Evolutionary conservation across 176 grass and related monocot genomes (phyloP).

Genomic region (Triticum urartu): DNA sequence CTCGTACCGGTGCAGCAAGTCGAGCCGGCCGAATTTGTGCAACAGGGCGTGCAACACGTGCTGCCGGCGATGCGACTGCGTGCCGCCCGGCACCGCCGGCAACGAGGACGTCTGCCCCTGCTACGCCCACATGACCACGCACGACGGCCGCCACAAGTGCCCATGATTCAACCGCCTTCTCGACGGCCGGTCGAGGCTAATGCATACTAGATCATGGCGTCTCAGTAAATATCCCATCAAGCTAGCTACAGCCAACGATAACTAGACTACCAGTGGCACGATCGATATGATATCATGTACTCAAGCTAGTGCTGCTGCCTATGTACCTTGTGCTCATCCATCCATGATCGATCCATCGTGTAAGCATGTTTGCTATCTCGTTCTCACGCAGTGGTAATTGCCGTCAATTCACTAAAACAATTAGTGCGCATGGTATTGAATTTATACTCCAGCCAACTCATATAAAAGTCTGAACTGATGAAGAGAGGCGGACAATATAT

Average conservation of each 20-base stretch:
- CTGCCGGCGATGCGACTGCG: conserved; percentile 70
- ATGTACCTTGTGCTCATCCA: background rate
- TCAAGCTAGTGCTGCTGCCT: background rate
- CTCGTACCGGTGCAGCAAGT: conserved; percentile 64
- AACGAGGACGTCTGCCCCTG: conserved; percentile 79
- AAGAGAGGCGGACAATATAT: too few species aligned
- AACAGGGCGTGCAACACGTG: conserved; percentile 63
- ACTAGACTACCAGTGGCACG: background rate
- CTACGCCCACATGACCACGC: conserved; percentile 76
- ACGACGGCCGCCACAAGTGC: conserved; percentile 62
- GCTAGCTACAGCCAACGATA: too few species aligned
- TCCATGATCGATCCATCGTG: background rate
- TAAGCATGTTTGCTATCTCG: background rate
- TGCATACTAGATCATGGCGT: background rate
- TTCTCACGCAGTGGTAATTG: too few species aligned
- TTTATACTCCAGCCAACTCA: too few species aligned
- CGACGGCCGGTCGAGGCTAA: background rate
- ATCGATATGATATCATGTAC: background rate
- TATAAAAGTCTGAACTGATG: too few species aligned
- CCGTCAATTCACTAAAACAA: too few species aligned
- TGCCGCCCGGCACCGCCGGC: conserved; percentile 72
- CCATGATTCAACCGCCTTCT: conserved; percentile 18
- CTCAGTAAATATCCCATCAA: background rate
- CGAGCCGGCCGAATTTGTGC: conserved; percentile 61
- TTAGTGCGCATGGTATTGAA: too few species aligned